Base-by-base conservation (phyloP, 768 basidiomycete genomes). In the Leccinum boreale region DNA sequence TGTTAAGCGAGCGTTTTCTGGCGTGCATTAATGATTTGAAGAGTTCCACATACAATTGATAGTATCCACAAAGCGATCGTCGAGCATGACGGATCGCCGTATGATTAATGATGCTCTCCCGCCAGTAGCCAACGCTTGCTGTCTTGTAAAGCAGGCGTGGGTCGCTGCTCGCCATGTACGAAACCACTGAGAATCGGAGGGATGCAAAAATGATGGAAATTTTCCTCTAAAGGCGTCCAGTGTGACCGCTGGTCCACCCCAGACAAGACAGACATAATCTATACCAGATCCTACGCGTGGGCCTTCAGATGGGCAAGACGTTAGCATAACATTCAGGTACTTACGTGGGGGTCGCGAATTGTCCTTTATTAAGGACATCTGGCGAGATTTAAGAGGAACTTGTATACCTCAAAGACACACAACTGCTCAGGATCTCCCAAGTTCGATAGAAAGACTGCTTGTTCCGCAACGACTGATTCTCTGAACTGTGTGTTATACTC, bases 31-130 rank as follows among this genome's bases (percentile, higher is more conserved):
- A 35, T 48, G 2, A 17, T 5, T 12, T 23, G n/a, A 50, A 55
- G 33, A 29, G n/a, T 19, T 42, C n/a, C n/a, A 60, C 67, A 39
- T 23, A 72, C 72, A 75, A 10, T 47, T 7, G 52, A 74, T 59
- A 6, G 64, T 50, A 23, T 52, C 56, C 9, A 68, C 58, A 45
- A 60, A 47, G 36, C 58, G 42, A n/a, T 60, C 52, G 1, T 62
- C 60, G 3, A 68, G 62, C 33, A 74, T 23, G 31, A 72, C 65
- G 9, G 42, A 62, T 46, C 55, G 59, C 15, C 23, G 53, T 17
- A 5, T 1, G 12, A 36, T 46, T 2, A 17, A 31, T 14, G 4
- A 7, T 51, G 21, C 36, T 33, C 51, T 11, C 23, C 45, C 28
- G 7, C 28, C 12, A 7, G 46, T 54, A 49, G 53, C 21, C 21